Base-by-base conservation (phyloP, 2,329 filamentous ascomycete genomes). In the Metarhizium robertsii region DNA sequence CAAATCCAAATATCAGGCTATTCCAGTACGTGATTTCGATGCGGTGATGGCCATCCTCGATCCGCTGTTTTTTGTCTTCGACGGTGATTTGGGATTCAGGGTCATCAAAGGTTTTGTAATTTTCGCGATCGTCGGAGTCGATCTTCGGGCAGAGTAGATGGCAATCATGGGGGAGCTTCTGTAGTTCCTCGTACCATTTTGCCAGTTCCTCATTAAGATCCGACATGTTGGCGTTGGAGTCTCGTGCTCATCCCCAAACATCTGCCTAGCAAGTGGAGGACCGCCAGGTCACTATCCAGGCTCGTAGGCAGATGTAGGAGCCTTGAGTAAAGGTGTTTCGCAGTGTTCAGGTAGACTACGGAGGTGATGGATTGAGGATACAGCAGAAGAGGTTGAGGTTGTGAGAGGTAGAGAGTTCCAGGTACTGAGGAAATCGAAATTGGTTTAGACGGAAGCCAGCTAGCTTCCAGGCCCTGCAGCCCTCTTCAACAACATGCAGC, bases 111-210 rank as follows among this genome's bases (percentile, higher is more conserved):
- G 52, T 57, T 52, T 68, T 67, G 69, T 90, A 90, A 62, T 85
- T 78, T 59, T 82, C 79, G 20, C 69, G 68, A 59, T 90, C 87
- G 1, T 87, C 80, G 50, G 84, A 79, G 61, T 75, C 72, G 55
- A 81, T 69, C 58, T 81, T 83, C 1, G 87, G 85, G 59, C 87
- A 91, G 57, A 90, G 80, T 53, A 89, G 75, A 64, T 91, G 87
- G 29, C 75, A 71, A 14, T 79, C 70, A n/a, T 67, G 46, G 3
- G 74, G 72, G n/a, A 79, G 69, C 32, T 68, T 65, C 49, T 73
- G 69, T 2, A 78, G 66, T 56, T 75, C 71, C 58, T 74, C 70
- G 58, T 71, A 77, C 66, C 72, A 75, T 54, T 70, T 66, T 18
- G 64, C 68, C 54, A 78, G 69, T 60, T 75, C 70, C 58, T 76